Percentiles rank a stretch among this genome's conserved stretches.
phyloP scores from a whole-genome alignment of 768 basidiomycete genomes.

The Collybia sp. region DNA sequence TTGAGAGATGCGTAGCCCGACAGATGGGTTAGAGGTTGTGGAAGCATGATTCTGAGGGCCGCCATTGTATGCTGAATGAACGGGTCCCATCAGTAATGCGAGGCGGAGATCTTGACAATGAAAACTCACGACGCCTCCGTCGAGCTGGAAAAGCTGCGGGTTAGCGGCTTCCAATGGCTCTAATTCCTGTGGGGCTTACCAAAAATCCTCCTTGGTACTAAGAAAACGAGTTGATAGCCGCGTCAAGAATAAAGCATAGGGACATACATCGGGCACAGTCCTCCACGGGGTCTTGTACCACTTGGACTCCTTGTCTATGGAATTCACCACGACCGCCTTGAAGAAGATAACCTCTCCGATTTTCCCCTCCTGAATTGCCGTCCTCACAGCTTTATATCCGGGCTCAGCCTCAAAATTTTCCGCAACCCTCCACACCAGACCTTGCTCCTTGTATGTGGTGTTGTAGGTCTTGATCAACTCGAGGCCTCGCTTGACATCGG shows the following conservation, averaged over 20 bases:
- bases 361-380: conserved; percentile 49
- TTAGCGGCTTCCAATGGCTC: conserved; percentile 2
- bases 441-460: conserved; percentile 56
- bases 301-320: conserved; percentile 57
- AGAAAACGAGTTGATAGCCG: not conserved
- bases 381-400: conserved; percentile 41
- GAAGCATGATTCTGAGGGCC: conserved; percentile 56
- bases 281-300: conserved; percentile 87
- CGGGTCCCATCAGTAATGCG: conserved; percentile 2
- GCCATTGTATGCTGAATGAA: conserved; percentile 57
- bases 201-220: conserved; percentile 82
- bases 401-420: conserved; percentile 76
- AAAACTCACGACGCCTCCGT: conserved; percentile 68
- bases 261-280: conserved; percentile 70
- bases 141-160: conserved; percentile 40
- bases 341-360: conserved; percentile 74
- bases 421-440: conserved; percentile 75
- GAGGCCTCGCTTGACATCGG: conserved; percentile 60
- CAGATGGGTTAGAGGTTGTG: conserved; percentile 46
- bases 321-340: conserved; percentile 46
- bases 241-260: conserved; percentile 1
- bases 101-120: not conserved
- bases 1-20: conserved; percentile 66
- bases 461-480: conserved; percentile 67
- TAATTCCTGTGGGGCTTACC: conserved; percentile 35